Percentiles rank a stretch among this genome's conserved stretches.
Conservation (phyloP, 129 eudicot species). For the Artemisia annua region DNA sequence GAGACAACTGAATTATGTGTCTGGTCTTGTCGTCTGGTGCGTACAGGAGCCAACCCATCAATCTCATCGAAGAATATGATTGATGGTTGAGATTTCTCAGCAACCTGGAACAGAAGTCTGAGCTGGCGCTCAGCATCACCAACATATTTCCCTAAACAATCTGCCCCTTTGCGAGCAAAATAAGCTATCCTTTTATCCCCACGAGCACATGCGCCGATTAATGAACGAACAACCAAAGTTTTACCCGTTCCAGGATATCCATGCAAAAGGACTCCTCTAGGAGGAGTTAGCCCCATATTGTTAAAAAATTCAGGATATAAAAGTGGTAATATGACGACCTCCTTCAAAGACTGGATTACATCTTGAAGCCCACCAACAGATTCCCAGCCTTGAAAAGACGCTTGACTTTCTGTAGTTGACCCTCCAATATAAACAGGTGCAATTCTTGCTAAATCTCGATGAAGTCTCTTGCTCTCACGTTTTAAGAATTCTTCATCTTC, state of each 20-base stretch:
- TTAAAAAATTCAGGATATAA: conserved; percentile 80
- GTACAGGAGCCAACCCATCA: conserved; percentile 95
- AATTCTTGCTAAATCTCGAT: conserved; percentile 81
- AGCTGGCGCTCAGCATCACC: conserved; percentile 99
- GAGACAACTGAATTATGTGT: conserved; percentile 98
- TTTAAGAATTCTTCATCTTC: conserved; percentile 95
- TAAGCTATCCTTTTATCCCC: conserved; percentile 91
- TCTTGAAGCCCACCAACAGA: conserved; percentile 95
- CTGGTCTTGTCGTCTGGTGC: conserved; percentile 95
- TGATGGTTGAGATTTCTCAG: conserved; percentile 97
- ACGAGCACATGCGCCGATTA: conserved; percentile 96
- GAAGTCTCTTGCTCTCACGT: conserved; percentile 98
- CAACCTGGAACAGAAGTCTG: conserved; percentile 92
- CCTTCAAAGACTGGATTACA: conserved; percentile 88
- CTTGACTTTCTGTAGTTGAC: conserved; percentile 47
- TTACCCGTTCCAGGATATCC: conserved; percentile 99
- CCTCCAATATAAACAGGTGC: conserved; percentile 94
- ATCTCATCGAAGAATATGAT: conserved; percentile 96
- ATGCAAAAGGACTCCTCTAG: conserved; percentile 94
- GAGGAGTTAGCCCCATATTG: conserved; percentile 88
- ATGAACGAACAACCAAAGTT: conserved; percentile 88
- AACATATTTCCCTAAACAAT: conserved; percentile 97
- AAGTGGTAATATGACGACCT: conserved; percentile 93
- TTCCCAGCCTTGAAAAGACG: conserved; percentile 89
- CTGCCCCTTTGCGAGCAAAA: conserved; percentile 99